Percentiles rank a stretch among this genome's conserved stretches.
Evolutionary conservation across 495 filamentous ascomycete species (phyloP).

Genomic region (Bombardia bombarda): DNA sequence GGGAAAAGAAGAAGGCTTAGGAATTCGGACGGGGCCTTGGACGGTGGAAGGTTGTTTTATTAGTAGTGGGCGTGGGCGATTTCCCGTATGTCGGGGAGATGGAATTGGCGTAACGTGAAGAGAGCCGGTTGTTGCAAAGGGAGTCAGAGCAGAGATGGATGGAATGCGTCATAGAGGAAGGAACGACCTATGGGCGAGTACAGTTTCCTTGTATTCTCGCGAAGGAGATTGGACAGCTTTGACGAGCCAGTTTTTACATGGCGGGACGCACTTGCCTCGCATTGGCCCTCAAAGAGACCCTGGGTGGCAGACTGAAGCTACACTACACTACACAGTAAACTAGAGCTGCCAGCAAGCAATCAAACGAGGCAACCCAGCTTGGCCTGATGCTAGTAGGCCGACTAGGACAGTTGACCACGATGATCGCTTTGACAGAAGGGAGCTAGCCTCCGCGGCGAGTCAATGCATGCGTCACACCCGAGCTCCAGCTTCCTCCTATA

Average conservation of each 20-base stretch:
- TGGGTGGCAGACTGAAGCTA: not conserved
- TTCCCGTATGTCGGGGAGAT: not conserved
- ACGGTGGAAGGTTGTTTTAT: conserved; percentile 5
- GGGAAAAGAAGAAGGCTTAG: not conserved
- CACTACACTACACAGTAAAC: too few relatives aligned
- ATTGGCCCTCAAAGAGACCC: not conserved
- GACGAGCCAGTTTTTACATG: not conserved
- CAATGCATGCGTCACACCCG: conserved; percentile 11
- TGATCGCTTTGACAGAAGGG: not conserved
- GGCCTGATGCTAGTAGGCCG: too few relatives aligned
- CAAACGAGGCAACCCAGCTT: not conserved
- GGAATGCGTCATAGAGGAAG: conserved; percentile 17
- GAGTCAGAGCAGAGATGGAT: too few relatives aligned
- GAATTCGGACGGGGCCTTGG: not conserved
- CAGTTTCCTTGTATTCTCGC: conserved; percentile 3
- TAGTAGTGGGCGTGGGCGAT: not conserved
- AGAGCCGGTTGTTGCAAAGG: not conserved
- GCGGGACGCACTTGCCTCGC: not conserved
- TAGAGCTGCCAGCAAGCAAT: not conserved
- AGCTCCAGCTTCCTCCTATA: too few relatives aligned
- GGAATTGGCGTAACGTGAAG: conserved; percentile 3
- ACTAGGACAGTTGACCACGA: too few relatives aligned
- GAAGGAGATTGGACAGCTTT: not conserved
- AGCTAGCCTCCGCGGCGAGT: not conserved
- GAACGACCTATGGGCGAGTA: conserved; percentile 4